Evolutionary conservation across 2,329 filamentous ascomycete genomes (phyloP).

Genomic region (Aspergillus vadensis): DNA sequence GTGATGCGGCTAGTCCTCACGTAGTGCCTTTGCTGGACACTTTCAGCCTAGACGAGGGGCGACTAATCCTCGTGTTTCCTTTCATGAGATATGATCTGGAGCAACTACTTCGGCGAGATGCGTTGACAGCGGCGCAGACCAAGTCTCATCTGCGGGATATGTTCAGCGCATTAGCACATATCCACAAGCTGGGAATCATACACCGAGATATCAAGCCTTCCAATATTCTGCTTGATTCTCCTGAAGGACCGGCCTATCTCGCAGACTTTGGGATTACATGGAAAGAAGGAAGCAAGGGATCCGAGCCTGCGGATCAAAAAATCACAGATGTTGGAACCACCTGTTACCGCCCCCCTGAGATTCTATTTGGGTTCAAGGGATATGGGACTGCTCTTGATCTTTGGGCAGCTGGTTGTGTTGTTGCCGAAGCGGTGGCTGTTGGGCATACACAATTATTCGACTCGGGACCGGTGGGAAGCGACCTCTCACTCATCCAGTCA

Average conservation of each 20-base stretch:
- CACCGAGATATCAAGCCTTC: constrained; percentile 95
- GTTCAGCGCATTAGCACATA: constrained; percentile 68
- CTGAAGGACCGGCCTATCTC: constrained; percentile 72
- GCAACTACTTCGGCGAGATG: constrained; percentile 60
- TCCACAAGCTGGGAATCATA: constrained; percentile 77
- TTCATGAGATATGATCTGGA: constrained; percentile 76
- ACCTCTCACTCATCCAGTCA: constrained; percentile 84
- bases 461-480: constrained; percentile 85
- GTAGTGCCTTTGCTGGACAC: constrained; percentile 71
- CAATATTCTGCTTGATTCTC: constrained; percentile 73
- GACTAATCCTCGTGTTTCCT: constrained; percentile 80
- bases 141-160: constrained; percentile 64
- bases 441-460: constrained; percentile 71
- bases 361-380: constrained; percentile 76
- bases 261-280: constrained; percentile 93
- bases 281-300: constrained; percentile 60
- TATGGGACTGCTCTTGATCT: constrained; percentile 79
- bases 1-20: constrained; percentile 57
- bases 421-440: constrained; percentile 70
- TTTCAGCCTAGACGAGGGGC: constrained; percentile 69
- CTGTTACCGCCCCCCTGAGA: constrained; percentile 84
- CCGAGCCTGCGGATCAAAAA: constrained; percentile 69
- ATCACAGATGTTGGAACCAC: constrained; percentile 93
- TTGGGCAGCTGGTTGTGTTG: constrained; percentile 83
- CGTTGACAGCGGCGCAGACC: constrained; percentile 43